Conservation (phyloP, 2,329 filamentous ascomycete species). For the Berkeleyomyces basicola region DNA sequence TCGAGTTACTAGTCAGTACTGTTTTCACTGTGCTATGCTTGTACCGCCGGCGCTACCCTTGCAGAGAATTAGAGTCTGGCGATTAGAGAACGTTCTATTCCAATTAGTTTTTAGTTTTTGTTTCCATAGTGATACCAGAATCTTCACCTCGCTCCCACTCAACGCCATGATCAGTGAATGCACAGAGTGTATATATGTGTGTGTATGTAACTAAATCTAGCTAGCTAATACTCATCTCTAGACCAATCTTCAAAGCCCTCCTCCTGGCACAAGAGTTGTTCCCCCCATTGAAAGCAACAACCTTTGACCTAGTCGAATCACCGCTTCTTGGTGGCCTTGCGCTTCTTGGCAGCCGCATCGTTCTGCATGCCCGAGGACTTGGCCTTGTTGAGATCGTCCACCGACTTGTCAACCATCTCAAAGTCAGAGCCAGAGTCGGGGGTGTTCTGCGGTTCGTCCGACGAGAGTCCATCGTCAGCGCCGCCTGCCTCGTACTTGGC, state of each 20-base stretch:
- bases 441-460: slow-evolving; percentile 31
- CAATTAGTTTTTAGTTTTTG: not conserved
- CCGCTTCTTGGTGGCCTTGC: slow-evolving; percentile 36
- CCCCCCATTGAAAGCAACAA: not conserved
- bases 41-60: not conserved
- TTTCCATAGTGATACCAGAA: not conserved
- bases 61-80: not conserved
- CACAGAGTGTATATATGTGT: no score
- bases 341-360: slow-evolving; percentile 31
- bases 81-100: not conserved
- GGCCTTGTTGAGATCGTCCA: slow-evolving; percentile 24
- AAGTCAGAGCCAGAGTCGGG: slow-evolving; percentile 43
- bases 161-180: no score
- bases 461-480: slow-evolving; percentile 22
- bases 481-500: slow-evolving; percentile 22
- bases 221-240: not conserved
- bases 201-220: no score
- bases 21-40: not conserved
- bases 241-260: no score
- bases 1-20: not conserved
- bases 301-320: slow-evolving; percentile 16
- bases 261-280: no score
- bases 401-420: slow-evolving; percentile 41
- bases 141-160: not conserved
- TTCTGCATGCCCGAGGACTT: slow-evolving; percentile 34